Percentiles rank a stretch among this genome's conserved stretches.
These are phyloP conservation scores for Xylaria sp. DNA, from an alignment of 2,329 filamentous ascomycete genomes.

Conservation along the genomic window DNA sequence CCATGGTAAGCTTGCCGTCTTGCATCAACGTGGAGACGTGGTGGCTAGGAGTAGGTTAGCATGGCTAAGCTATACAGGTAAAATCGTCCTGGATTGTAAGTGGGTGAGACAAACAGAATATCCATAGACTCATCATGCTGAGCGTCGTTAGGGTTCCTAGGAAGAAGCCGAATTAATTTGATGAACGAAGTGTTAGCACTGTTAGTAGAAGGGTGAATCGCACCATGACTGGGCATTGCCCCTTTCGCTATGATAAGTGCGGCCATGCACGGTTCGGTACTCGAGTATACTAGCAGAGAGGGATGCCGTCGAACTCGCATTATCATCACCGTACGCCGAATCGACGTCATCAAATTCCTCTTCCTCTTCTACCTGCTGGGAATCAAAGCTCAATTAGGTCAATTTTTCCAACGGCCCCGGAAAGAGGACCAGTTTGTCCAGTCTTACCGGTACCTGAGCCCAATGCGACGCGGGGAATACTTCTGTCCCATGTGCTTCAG, in stretches of 20 bases:
- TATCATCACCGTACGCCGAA: constrained; percentile 47
- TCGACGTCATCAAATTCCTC: constrained; percentile 43
- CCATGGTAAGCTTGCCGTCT: constrained; percentile 45
- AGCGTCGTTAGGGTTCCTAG: constrained; percentile 49
- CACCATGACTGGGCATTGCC: constrained; percentile 49
- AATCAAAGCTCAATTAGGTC: constrained; percentile 16
- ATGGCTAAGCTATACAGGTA: not conserved
- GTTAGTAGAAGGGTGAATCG: constrained; percentile 7
- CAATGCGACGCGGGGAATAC: constrained; percentile 47
- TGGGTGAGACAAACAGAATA: constrained; percentile 42
- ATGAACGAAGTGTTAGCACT: not conserved
- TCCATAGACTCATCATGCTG: constrained; percentile 49
- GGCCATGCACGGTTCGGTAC: constrained; percentile 48
- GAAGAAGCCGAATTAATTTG: constrained; percentile 13
- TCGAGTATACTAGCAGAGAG: constrained; percentile 48
- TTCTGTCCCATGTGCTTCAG: constrained; percentile 1
- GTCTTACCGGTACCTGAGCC: constrained; percentile 42
- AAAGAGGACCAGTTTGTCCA: not conserved
- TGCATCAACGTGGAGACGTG: constrained; percentile 46
- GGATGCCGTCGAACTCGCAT: constrained; percentile 48
- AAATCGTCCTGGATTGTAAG: not conserved
- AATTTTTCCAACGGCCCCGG: not conserved
- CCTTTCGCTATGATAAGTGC: constrained; percentile 48
- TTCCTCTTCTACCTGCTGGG: constrained; percentile 27
- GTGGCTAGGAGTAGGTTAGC: constrained; percentile 41